These are phyloP conservation scores for Picochlorum sp. DNA, from an alignment of 139 green algal genomes.

Conservation along the genomic window DNA sequence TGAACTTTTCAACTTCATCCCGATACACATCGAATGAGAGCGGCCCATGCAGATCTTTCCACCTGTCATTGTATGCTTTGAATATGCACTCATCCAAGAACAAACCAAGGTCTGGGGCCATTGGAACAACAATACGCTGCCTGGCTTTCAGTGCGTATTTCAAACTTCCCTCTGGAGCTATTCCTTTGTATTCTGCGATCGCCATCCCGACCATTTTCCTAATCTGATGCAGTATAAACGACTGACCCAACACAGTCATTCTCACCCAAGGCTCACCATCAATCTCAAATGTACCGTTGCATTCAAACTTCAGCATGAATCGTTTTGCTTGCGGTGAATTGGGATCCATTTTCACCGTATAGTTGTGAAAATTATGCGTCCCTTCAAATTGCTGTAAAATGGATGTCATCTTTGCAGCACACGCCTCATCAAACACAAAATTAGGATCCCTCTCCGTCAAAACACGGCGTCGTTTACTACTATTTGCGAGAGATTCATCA, in stretches of 20 bases:
- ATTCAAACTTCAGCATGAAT: constrained; percentile 65
- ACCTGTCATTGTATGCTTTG: constrained; percentile 27
- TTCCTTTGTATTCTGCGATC: constrained; percentile 56
- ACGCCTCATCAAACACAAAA: constrained; percentile 35
- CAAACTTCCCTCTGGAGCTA: constrained; percentile 30
- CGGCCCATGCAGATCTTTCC: constrained; percentile 11
- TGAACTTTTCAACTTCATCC: constrained; percentile 24
- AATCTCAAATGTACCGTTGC: constrained; percentile 28
- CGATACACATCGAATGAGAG: constrained; percentile 7
- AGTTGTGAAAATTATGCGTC: constrained; percentile 94
- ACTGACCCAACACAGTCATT: constrained; percentile 74
- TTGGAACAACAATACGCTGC: constrained; percentile 40
- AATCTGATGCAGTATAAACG: constrained; percentile 93
- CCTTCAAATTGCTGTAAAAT: constrained; percentile 73
- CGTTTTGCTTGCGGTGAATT: constrained; percentile 41
- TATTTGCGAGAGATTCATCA: not conserved
- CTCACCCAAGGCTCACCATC: constrained; percentile 45
- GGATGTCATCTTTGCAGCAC: constrained; percentile 35
- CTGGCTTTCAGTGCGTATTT: constrained; percentile 31
- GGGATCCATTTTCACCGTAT: constrained; percentile 44
- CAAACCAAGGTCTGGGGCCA: constrained; percentile 80
- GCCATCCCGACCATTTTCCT: constrained; percentile 81
- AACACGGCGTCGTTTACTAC: not conserved
- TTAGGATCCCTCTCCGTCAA: not conserved
- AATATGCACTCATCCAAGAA: constrained; percentile 58